Conservation (phyloP, 2,329 filamentous ascomycete species). For the Cytospora mali region DNA sequence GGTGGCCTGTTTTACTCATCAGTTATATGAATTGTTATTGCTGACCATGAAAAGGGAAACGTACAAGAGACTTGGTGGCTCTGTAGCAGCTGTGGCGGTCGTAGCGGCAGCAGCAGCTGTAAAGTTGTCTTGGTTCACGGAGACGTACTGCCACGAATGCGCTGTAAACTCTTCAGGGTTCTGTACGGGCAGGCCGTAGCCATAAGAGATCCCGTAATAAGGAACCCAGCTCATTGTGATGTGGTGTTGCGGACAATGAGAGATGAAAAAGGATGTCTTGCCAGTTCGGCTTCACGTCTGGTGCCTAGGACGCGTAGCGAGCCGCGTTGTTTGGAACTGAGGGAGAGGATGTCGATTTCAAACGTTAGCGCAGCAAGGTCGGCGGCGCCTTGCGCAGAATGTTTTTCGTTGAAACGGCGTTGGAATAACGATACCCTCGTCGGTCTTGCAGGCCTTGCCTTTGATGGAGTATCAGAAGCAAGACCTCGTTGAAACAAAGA, state of each 20-base stretch:
- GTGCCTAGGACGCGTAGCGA: neutral
- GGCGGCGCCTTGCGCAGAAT: neutral
- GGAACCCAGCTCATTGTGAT: neutral
- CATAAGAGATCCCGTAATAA: neutral
- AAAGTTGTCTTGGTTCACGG: neutral
- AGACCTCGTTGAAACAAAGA: neutral
- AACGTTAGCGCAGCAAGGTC: neutral
- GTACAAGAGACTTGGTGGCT: neutral
- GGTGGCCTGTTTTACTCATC: neutral
- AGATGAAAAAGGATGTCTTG: neutral
- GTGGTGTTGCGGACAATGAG: neutral
- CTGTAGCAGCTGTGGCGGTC: no score
- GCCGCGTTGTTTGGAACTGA: neutral
- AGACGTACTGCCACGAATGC: neutral
- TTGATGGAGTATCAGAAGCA: neutral
- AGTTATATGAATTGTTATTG: neutral
- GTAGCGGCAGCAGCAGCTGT: no score
- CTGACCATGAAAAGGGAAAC: neutral
- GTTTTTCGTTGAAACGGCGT: neutral
- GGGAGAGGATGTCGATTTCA: neutral
- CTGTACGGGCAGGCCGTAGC: neutral
- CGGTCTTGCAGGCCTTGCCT: neutral
- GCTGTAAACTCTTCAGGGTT: neutral
- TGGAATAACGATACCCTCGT: neutral
- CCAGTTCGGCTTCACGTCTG: neutral